Evolutionary conservation across 192 early-diverging fungal species (phyloP).

Genomic region (Lobosporangium transversale): DNA sequence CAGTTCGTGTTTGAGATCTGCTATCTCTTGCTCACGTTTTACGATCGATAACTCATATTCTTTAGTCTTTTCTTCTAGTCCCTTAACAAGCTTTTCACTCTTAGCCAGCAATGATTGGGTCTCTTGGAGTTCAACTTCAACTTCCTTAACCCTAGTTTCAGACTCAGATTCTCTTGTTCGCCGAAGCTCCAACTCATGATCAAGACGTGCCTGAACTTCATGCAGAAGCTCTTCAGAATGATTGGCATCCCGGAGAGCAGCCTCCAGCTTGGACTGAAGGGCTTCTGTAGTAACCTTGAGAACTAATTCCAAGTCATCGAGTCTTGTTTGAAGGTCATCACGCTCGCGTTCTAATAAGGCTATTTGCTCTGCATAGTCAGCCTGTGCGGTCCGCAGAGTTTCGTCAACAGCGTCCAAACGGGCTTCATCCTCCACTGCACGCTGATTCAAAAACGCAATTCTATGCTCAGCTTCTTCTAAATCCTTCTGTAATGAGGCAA

Average conservation of each 20-base stretch:
- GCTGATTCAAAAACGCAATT: constrained; percentile 46
- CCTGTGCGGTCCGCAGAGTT: constrained; percentile 8
- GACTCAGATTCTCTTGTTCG: constrained; percentile 33
- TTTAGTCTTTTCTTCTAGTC: constrained; percentile 23
- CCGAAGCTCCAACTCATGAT: constrained; percentile 40
- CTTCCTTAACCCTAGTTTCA: constrained; percentile 20
- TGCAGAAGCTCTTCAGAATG: constrained; percentile 53
- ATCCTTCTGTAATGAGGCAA: constrained; percentile 41
- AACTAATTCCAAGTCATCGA: constrained; percentile 25
- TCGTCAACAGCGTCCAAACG: constrained; percentile 8
- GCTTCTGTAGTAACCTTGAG: constrained; percentile 39
- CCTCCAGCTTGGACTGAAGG: constrained; percentile 46
- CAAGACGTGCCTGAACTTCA: constrained; percentile 31
- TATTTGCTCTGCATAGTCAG: constrained; percentile 19
- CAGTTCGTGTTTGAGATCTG: constrained; percentile 55
- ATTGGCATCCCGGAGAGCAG: constrained; percentile 32
- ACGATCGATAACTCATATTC: constrained; percentile 32
- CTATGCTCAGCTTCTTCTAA: constrained; percentile 43
- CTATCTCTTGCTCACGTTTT: constrained; percentile 54
- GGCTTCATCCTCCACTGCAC: constrained; percentile 29
- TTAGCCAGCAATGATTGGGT: constrained; percentile 36
- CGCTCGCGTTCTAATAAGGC: constrained; percentile 24
- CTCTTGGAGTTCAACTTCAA: constrained; percentile 43
- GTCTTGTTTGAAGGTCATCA: constrained; percentile 22
- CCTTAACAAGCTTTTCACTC: constrained; percentile 25